Evolutionary conservation across 2,329 filamentous ascomycete species (phyloP).

Genomic region (Phaeosphaeriaceae sp.): DNA sequence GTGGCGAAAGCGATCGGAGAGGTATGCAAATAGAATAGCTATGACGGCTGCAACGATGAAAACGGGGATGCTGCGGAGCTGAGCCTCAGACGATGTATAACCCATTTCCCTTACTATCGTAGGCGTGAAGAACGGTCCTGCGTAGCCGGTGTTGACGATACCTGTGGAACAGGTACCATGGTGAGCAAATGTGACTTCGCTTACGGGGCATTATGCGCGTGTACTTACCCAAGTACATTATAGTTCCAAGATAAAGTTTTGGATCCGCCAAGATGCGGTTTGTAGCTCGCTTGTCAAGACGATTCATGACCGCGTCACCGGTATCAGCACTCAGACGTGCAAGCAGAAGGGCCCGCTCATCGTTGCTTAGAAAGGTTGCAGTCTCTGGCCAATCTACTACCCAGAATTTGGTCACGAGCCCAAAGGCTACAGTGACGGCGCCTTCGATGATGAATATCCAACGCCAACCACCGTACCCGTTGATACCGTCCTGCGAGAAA

Average conservation of each 20-base stretch:
- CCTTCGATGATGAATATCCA: slow-evolving; percentile 47
- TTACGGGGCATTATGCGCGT: background rate
- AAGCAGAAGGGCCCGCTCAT: slow-evolving; percentile 37
- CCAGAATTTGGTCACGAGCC: slow-evolving; percentile 57
- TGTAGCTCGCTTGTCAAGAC: slow-evolving; percentile 55
- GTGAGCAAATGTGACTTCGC: background rate
- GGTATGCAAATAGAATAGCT: slow-evolving; percentile 48
- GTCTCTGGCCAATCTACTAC: slow-evolving; percentile 56
- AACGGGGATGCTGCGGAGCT: slow-evolving; percentile 49
- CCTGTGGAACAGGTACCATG: slow-evolving; percentile 14
- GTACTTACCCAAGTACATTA: slow-evolving; percentile 28
- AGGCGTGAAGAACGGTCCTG: slow-evolving; percentile 50
- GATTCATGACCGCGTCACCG: slow-evolving; percentile 58
- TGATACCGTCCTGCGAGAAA: slow-evolving; percentile 54
- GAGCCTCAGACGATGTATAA: slow-evolving; percentile 45
- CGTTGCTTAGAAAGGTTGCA: slow-evolving; percentile 40
- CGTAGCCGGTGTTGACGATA: slow-evolving; percentile 56
- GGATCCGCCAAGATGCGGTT: slow-evolving; percentile 53
- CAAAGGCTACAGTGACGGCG: slow-evolving; percentile 39
- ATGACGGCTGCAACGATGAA: slow-evolving; percentile 48
- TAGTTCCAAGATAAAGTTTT: slow-evolving; percentile 36
- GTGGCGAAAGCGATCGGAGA: slow-evolving; percentile 59
- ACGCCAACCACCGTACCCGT: slow-evolving; percentile 48
- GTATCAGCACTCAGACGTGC: slow-evolving; percentile 35
- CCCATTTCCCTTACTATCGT: slow-evolving; percentile 50